Percentiles rank a stretch among this genome's conserved stretches.
Evolutionary conservation across 164 flowering plant species (phyloP).

Genomic region (Pachysandra terminalis): DNA sequence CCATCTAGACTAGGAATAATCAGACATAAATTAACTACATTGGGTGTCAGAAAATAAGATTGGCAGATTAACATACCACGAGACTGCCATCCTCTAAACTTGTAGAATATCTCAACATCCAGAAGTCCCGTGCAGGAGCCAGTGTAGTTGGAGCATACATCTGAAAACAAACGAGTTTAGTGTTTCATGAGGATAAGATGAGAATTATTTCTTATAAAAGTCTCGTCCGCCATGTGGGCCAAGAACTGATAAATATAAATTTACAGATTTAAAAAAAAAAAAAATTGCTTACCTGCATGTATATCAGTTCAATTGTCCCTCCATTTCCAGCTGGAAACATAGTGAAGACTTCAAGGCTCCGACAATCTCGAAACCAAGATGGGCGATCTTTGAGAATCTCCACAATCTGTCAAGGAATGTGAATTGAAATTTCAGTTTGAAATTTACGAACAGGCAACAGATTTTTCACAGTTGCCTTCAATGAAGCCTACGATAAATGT

Average conservation of each 20-base stretch:
- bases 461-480: too few relatives aligned
- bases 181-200: not conserved
- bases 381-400: slow-evolving; percentile 97
- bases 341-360: slow-evolving; percentile 84
- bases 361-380: slow-evolving; percentile 96
- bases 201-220: not conserved
- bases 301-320: slow-evolving; percentile 83
- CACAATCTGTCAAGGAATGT: slow-evolving; percentile 53
- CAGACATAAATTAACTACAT: too few relatives aligned
- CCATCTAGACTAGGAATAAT: too few relatives aligned
- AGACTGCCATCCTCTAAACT: slow-evolving; percentile 84
- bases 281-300: slow-evolving; percentile 87
- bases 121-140: slow-evolving; percentile 93
- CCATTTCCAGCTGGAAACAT: slow-evolving; percentile 88
- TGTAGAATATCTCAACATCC: slow-evolving; percentile 91
- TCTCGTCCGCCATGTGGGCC: not conserved
- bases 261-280: too few relatives aligned
- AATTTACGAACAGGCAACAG: too few relatives aligned
- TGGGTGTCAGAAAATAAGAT: too few relatives aligned
- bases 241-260: too few relatives aligned
- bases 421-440: not conserved
- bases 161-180: slow-evolving; percentile 34
- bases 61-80: slow-evolving; percentile 53
- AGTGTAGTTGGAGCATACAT: slow-evolving; percentile 87
- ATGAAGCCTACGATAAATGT: too few relatives aligned